Evolutionary conservation across 768 basidiomycete genomes (phyloP).

Genomic region (Grammothele lineata): DNA sequence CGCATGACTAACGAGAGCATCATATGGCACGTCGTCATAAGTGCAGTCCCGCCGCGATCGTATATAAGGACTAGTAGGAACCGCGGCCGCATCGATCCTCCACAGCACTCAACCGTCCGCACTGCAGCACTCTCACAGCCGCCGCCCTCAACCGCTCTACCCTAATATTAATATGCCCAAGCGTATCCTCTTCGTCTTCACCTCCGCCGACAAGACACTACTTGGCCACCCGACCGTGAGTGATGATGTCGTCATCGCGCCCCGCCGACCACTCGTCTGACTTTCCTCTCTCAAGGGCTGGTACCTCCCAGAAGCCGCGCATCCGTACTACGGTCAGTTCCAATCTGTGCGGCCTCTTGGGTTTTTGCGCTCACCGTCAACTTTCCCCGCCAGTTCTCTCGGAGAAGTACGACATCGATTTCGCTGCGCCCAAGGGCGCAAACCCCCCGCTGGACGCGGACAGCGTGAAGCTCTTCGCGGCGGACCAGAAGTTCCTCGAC

Average conservation of each 20-base stretch:
- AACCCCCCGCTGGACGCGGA: conserved; percentile 65
- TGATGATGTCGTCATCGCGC: too few relatives aligned
- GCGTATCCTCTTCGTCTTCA: conserved; percentile 68
- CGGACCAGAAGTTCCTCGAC: conserved; percentile 55
- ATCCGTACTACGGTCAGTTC: conserved; percentile 29
- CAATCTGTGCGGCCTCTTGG: background rate
- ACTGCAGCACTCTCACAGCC: too few relatives aligned
- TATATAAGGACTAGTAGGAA: too few relatives aligned
- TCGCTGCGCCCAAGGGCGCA: conserved; percentile 45
- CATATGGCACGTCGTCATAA: too few relatives aligned
- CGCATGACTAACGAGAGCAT: too few relatives aligned
- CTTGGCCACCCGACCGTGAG: conserved; percentile 48
- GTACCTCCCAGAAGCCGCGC: conserved; percentile 62
- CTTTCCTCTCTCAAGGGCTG: conserved; percentile 47
- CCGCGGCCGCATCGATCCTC: too few relatives aligned
- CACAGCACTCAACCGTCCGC: too few relatives aligned
- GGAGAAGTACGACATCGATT: conserved; percentile 37
- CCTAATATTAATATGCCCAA: conserved; percentile 12
- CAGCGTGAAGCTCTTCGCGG: conserved; percentile 51
- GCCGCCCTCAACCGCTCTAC: background rate
- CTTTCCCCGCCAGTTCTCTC: conserved; percentile 22
- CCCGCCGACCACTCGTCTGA: background rate
- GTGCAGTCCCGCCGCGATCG: too few relatives aligned
- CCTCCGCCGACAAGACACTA: conserved; percentile 57
- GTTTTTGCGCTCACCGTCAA: background rate